Evolutionary conservation across 352 stramenopile genomes (phyloP).

Genomic region (Pilasporangium apinafurcum): DNA sequence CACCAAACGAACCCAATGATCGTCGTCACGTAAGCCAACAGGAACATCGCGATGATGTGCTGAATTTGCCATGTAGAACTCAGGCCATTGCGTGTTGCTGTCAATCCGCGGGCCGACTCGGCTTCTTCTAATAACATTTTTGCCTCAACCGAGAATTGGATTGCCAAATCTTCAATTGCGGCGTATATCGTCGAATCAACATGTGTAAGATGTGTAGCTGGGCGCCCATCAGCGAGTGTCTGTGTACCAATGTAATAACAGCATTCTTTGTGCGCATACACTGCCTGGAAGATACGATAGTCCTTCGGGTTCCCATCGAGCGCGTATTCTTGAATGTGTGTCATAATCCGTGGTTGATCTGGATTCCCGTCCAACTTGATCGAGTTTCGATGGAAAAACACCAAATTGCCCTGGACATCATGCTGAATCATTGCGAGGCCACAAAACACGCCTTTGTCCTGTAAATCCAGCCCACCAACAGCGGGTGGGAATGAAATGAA

Average conservation of each 20-base stretch:
- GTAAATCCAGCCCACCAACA: constrained; percentile 63
- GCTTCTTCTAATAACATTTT: constrained; percentile 49
- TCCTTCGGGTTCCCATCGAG: constrained; percentile 57
- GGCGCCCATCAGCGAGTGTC: constrained; percentile 43
- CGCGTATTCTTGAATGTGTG: constrained; percentile 78
- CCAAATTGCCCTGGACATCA: constrained; percentile 72
- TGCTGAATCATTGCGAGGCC: constrained; percentile 84
- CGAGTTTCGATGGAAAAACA: constrained; percentile 85
- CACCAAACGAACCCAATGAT: constrained; percentile 80
- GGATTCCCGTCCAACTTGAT: constrained; percentile 74
- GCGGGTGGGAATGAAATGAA: constrained; percentile 67
- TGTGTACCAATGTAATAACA: constrained; percentile 85
- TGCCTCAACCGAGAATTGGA: constrained; percentile 75
- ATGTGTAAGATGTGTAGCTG: constrained; percentile 63
- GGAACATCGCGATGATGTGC: constrained; percentile 58
- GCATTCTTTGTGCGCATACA: constrained; percentile 77
- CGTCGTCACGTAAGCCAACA: constrained; percentile 55
- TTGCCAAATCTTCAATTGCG: constrained; percentile 66
- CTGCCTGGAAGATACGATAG: constrained; percentile 80
- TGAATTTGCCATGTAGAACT: constrained; percentile 32
- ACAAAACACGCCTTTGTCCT: constrained; percentile 75
- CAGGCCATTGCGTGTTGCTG: constrained; percentile 19
- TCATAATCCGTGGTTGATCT: constrained; percentile 70
- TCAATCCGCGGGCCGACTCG: constrained; percentile 12
- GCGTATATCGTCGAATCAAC: constrained; percentile 72